Percentiles rank a stretch among this genome's conserved stretches.
Evolutionary conservation across 768 basidiomycete genomes (phyloP).

Genomic region (Mycena latifolia): DNA sequence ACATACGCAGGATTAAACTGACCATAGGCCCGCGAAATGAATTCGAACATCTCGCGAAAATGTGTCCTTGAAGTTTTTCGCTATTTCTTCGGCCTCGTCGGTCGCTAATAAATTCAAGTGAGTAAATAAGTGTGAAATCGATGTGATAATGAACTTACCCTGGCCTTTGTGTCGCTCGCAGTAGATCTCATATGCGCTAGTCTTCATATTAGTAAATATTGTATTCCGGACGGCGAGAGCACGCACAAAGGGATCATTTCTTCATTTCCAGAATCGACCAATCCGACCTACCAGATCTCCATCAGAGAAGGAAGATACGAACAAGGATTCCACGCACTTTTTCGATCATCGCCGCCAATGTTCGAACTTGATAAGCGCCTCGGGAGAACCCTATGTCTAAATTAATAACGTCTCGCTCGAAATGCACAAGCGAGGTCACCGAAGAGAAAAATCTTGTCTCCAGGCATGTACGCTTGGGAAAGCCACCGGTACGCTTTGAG

Average conservation of each 20-base stretch:
- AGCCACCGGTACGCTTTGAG: too few species aligned
- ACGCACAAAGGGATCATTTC: conserved; percentile 4
- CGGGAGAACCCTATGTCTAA: background rate
- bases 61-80: conserved; percentile 2
- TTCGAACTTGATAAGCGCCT: conserved; percentile 10
- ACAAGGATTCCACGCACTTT: background rate
- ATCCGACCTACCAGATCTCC: background rate
- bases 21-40: background rate
- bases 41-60: conserved; percentile 5
- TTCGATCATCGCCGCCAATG: conserved; percentile 13
- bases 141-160: conserved; percentile 4
- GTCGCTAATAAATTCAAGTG: too few species aligned
- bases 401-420: background rate
- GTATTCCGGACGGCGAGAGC: too few species aligned
- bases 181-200: conserved; percentile 17
- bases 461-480: conserved; percentile 1
- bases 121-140: too few species aligned
- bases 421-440: background rate
- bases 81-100: background rate
- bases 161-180: conserved; percentile 8
- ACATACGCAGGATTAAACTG: background rate
- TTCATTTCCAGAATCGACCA: conserved; percentile 7
- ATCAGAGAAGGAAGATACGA: too few species aligned
- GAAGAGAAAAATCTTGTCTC: conserved; percentile 13
- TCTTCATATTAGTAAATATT: background rate